phyloP scores from a whole-genome alignment of 495 filamentous ascomycete species.

The Penicillium parvum region DNA sequence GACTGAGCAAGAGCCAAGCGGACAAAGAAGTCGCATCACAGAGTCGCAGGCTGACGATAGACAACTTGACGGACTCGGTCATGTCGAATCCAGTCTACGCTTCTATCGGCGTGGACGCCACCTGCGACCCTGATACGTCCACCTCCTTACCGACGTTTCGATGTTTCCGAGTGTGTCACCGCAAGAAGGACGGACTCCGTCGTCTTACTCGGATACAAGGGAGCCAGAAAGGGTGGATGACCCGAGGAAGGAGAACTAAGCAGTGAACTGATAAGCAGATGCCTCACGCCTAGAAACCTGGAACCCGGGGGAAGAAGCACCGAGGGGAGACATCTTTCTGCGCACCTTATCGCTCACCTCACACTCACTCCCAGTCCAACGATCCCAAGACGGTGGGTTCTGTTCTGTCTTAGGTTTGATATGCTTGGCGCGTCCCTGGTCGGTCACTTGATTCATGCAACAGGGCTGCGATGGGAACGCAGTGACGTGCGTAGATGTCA shows the following conservation, averaged over 20 bases:
- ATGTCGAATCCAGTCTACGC: neutral
- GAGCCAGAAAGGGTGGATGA: neutral
- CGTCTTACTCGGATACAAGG: too few relatives aligned
- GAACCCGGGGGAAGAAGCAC: neutral
- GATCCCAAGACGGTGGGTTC: too few relatives aligned
- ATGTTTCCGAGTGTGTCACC: neutral
- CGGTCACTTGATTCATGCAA: constrained; percentile 6
- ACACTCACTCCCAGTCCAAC: too few relatives aligned
- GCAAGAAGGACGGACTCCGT: constrained; percentile 1
- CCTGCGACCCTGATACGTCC: constrained; percentile 5
- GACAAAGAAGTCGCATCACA: too few relatives aligned
- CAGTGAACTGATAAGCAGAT: neutral
- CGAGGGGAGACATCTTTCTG: neutral
- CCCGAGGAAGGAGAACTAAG: too few relatives aligned
- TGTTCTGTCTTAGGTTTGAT: too few relatives aligned
- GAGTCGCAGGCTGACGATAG: too few relatives aligned
- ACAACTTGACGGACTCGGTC: neutral
- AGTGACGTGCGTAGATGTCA: constrained; percentile 7
- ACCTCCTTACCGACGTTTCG: constrained; percentile 5
- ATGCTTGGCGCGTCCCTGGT: neutral
- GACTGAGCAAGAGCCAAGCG: too few relatives aligned
- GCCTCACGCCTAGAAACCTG: too few relatives aligned
- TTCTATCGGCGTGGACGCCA: constrained; percentile 4
- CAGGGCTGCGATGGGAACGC: neutral
- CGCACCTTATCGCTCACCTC: neutral